These are phyloP conservation scores for Digitaria exilis DNA, from an alignment of 202 grass and related monocot genomes.

Conservation along the genomic window DNA sequence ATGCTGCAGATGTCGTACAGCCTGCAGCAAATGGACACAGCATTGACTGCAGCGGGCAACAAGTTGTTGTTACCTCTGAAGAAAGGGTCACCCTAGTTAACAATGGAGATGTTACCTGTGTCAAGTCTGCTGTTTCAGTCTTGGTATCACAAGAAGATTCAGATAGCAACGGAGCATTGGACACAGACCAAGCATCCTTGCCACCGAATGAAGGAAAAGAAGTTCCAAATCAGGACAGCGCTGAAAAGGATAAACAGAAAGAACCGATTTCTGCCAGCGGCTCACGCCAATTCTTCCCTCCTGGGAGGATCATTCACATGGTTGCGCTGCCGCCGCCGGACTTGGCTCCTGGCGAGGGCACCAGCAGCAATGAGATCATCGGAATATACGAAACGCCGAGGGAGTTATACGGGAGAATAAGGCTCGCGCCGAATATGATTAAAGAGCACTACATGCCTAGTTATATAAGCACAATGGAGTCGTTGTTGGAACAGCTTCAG, in stretches of 20 bases:
- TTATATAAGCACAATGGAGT: conserved; percentile 71
- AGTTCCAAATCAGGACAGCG: not conserved
- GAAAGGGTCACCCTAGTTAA: conserved; percentile 12
- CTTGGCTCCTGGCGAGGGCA: conserved; percentile 14
- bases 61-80: conserved; percentile 3
- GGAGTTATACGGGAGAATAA: conserved; percentile 73
- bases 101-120: not conserved
- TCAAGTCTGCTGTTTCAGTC: conserved; percentile 24
- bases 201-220: conserved; percentile 4
- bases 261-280: not conserved
- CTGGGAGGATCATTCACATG: conserved; percentile 89
- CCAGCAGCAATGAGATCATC: conserved; percentile 45
- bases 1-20: not conserved
- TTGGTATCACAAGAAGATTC: conserved; percentile 19
- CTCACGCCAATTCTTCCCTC: conserved; percentile 65
- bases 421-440: conserved; percentile 77
- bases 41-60: not conserved
- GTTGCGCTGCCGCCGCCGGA: conserved; percentile 47
- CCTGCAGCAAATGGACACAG: conserved; percentile 34
- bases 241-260: conserved; percentile 34
- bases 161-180: conserved; percentile 1
- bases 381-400: conserved; percentile 75
- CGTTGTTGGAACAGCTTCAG: conserved; percentile 61
- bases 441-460: conserved; percentile 81
- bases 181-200: not conserved